Percentiles rank a stretch among this genome's conserved stretches.
phyloP scores from a whole-genome alignment of 495 filamentous ascomycete genomes.

The Chaetomium cochliodes region DNA sequence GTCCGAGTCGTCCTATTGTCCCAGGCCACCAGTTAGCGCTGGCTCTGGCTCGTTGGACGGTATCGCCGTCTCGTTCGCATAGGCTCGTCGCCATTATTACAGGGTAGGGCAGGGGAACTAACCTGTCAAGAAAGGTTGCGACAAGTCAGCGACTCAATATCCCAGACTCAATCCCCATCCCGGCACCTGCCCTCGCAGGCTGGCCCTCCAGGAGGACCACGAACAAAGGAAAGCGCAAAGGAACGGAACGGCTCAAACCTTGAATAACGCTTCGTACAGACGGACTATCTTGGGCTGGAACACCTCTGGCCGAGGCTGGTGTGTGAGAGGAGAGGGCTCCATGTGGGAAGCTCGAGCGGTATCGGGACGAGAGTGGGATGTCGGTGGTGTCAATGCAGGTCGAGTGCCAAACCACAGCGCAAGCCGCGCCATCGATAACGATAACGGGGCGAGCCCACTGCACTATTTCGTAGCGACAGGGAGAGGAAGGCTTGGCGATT shows the following conservation, averaged over 20 bases:
- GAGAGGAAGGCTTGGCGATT: background rate
- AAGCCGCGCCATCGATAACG: constrained; percentile 6
- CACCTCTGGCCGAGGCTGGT: constrained; percentile 82
- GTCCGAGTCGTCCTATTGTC: constrained; percentile 49
- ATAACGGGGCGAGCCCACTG: background rate
- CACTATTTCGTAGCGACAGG: background rate
- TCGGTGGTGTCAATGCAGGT: constrained; percentile 1
- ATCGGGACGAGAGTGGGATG: background rate
- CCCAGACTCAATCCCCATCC: background rate
- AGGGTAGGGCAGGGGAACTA: background rate
- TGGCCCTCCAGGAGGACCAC: background rate
- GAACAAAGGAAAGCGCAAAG: background rate
- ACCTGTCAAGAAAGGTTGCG: background rate
- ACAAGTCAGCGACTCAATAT: constrained; percentile 7
- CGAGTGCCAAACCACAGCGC: background rate
- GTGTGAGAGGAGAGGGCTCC: constrained; percentile 90
- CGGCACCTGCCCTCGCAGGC: background rate
- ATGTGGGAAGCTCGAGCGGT: constrained; percentile 46
- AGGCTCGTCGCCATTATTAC: background rate
- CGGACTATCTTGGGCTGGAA: constrained; percentile 92
- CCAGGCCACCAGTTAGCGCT: background rate
- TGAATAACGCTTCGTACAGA: constrained; percentile 84
- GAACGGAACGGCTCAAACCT: constrained; percentile 51
- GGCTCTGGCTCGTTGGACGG: constrained; percentile 1
- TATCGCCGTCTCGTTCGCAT: background rate